Base-by-base conservation (phyloP, 352 stramenopile genomes). In the Phytophthora meadii region DNA sequence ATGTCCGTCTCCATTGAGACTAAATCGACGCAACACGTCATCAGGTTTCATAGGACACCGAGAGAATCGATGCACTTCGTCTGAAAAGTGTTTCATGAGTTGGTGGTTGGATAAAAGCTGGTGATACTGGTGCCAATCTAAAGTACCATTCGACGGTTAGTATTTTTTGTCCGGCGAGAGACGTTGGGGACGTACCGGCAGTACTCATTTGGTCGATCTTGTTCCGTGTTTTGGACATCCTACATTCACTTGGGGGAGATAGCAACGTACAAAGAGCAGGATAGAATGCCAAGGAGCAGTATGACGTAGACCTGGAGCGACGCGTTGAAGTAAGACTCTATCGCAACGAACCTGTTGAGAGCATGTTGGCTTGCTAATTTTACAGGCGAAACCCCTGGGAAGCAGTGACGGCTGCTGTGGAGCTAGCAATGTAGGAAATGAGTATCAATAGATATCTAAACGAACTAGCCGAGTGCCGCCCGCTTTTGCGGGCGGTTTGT, bases 151-250 rank as follows among this genome's bases (percentile, higher is more conserved):
- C n/a, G 22, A 8, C 24, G 30, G 40, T 64, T 54, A 56, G 14
- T 9, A 27, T 15, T 45, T 12, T 27, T 15, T n/a, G 6, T 24
- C 15, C 12, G 17, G 49, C 12, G 17, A 17, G 15, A 48, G 1
- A 41, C 28, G 11, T 40, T 54, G 10, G 5, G 5, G 44, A 12
- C 61, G 8, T 62, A 82, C 77, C 81, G 47, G 79, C 79, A 41
- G 86, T 90, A 68, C 81, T 92, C 78, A 92, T 88, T 60, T 81
- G 88, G 48, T 92, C 80, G 54, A 92, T 89, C 74, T 91, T 93
- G 57, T 65, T 75, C 54, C 54, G 49, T 49, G 74, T 82, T 75
- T 84, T 92, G 65, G 72, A 65, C 82, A 89, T 89, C 57, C 25
- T 76, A 28, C 22, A 22, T 22, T 22, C 5, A 9, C 50, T 53